phyloP scores from a whole-genome alignment of 2,329 filamentous ascomycete species.

The Diaporthe nobilis region DNA sequence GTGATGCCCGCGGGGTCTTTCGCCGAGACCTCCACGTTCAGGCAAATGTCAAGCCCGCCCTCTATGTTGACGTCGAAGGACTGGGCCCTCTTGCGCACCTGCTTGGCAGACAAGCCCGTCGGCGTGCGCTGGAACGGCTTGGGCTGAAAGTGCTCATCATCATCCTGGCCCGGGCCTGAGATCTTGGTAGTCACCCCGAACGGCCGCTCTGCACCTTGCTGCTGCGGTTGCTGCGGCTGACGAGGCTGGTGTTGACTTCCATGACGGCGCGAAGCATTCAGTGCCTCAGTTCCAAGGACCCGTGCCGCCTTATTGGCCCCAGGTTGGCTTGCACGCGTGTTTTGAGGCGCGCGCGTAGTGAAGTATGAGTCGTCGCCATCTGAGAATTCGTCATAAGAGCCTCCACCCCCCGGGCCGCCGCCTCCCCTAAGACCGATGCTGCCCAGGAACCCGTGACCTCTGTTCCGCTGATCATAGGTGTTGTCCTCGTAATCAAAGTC shows the following conservation, averaged over 20 bases:
- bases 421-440: conserved; percentile 52
- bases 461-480: conserved; percentile 43
- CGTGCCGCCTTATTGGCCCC: conserved; percentile 39
- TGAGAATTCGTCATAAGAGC: conserved; percentile 63
- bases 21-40: conserved; percentile 91
- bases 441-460: conserved; percentile 39
- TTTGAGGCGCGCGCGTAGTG: conserved; percentile 55
- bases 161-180: conserved; percentile 37
- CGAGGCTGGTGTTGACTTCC: conserved; percentile 22
- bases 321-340: conserved; percentile 41
- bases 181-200: conserved; percentile 25
- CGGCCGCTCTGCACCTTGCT: background rate
- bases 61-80: conserved; percentile 80
- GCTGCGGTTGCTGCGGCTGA: conserved; percentile 4
- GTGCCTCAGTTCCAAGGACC: conserved; percentile 37
- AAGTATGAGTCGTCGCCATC: conserved; percentile 72
- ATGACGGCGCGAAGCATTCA: conserved; percentile 32
- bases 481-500: conserved; percentile 48
- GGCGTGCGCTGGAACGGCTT: conserved; percentile 76
- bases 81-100: conserved; percentile 65
- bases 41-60: conserved; percentile 85
- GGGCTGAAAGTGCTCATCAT: conserved; percentile 43
- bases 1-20: conserved; percentile 91
- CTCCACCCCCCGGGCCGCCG: conserved; percentile 55
- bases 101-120: conserved; percentile 76